A percentile compares a stretch with the other conserved stretches of the same genome.
Evolutionary conservation across 179 eudicot genomes (phyloP).

Genomic region (Pouteria campechiana): DNA sequence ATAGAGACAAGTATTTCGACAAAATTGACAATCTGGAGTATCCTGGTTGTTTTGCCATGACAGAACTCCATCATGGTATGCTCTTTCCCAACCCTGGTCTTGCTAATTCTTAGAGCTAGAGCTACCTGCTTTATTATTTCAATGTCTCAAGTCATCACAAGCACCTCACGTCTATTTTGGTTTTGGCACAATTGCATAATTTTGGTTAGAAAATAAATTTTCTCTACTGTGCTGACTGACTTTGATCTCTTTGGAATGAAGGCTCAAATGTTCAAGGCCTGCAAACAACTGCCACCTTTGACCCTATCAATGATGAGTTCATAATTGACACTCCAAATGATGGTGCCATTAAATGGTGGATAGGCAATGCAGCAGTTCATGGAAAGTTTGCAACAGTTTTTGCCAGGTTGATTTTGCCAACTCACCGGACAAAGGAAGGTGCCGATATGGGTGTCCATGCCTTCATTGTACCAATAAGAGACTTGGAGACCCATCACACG

Average conservation of each 20-base stretch:
- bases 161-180: too few relatives aligned
- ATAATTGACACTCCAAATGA: constrained; percentile 77
- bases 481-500: constrained; percentile 57
- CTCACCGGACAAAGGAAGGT: constrained; percentile 48
- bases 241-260: constrained; percentile 12
- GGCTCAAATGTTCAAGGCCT: constrained; percentile 97
- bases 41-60: constrained; percentile 94
- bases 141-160: too few relatives aligned
- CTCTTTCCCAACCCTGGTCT: not conserved
- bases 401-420: constrained; percentile 73
- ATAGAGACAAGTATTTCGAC: constrained; percentile 72
- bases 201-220: too few relatives aligned
- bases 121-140: too few relatives aligned
- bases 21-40: constrained; percentile 88
- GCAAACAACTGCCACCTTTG: constrained; percentile 74
- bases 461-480: constrained; percentile 87
- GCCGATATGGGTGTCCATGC: constrained; percentile 98
- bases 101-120: too few relatives aligned
- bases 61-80: constrained; percentile 93
- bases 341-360: constrained; percentile 99
- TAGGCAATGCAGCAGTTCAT: constrained; percentile 92
- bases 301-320: constrained; percentile 73
- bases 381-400: constrained; percentile 91
- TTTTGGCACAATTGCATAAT: too few relatives aligned
- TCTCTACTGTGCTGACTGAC: not conserved